Percentiles rank a stretch among this genome's conserved stretches.
Conservation (phyloP, 768 basidiomycete genomes). For the Lentinus brumalis region DNA sequence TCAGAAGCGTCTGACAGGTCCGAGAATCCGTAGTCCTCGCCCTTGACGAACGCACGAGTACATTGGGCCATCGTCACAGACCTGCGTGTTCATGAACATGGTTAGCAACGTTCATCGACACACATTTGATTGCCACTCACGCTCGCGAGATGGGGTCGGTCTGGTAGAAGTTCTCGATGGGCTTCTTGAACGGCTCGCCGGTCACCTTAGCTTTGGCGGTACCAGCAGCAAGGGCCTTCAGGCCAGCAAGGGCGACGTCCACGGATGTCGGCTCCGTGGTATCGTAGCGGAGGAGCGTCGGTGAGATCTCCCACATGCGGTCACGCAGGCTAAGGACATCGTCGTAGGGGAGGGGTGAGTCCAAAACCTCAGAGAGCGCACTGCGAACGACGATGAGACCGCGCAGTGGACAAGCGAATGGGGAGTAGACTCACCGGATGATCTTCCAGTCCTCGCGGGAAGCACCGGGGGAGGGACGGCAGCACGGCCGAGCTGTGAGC, state of each 20-base stretch:
- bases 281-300: constrained; percentile 86
- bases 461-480: constrained; percentile 96
- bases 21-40: constrained; percentile 61
- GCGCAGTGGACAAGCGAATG: background rate
- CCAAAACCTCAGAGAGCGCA: constrained; percentile 88
- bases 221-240: constrained; percentile 55
- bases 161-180: constrained; percentile 92
- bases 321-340: constrained; percentile 82
- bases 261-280: constrained; percentile 72
- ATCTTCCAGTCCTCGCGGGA: constrained; percentile 98
- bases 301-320: constrained; percentile 96
- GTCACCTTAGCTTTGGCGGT: constrained; percentile 58
- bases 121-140: constrained; percentile 47
- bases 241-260: constrained; percentile 71
- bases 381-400: constrained; percentile 38
- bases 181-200: constrained; percentile 69
- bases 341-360: constrained; percentile 83
- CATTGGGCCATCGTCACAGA: constrained; percentile 98
- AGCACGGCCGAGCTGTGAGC: constrained; percentile 85
- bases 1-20: constrained; percentile 47
- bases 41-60: constrained; percentile 82
- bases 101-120: background rate
- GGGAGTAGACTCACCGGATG: constrained; percentile 55
- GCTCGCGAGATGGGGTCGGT: constrained; percentile 95
- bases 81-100: constrained; percentile 35